Percentiles rank a stretch among this genome's conserved stretches.
Evolutionary conservation across 805 yeast genomes (phyloP).

Genomic region (Barnettozyma sucrosica): DNA sequence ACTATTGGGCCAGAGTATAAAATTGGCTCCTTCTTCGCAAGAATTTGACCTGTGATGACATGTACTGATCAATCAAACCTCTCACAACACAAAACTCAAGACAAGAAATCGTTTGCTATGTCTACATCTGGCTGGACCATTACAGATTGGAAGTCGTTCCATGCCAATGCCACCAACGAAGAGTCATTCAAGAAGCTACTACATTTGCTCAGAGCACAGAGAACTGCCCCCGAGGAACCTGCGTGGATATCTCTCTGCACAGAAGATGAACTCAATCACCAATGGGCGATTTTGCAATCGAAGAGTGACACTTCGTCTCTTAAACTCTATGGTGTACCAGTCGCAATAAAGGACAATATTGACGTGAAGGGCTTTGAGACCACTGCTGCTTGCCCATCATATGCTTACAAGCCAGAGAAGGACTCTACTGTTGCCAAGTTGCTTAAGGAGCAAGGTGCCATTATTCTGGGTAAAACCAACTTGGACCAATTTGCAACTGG

Average conservation of each 20-base stretch:
- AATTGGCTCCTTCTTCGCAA: neutral
- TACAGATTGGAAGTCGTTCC: constrained; percentile 70
- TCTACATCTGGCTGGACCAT: constrained; percentile 65
- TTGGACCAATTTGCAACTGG: constrained; percentile 98
- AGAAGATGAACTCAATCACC: constrained; percentile 57
- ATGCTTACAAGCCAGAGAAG: constrained; percentile 54
- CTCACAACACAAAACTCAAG: neutral
- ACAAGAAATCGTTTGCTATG: neutral
- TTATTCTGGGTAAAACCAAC: constrained; percentile 89
- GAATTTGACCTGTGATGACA: neutral
- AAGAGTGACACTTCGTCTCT: constrained; percentile 46
- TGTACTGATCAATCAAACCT: neutral
- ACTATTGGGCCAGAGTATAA: neutral
- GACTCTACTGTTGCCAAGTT: constrained; percentile 74
- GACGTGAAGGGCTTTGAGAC: constrained; percentile 79
- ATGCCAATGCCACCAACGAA: constrained; percentile 52
- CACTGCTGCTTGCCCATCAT: constrained; percentile 94
- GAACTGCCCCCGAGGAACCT: constrained; percentile 51
- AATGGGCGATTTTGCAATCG: constrained; percentile 72
- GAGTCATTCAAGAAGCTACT: constrained; percentile 49
- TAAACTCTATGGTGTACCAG: constrained; percentile 89
- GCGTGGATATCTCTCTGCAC: constrained; percentile 89
- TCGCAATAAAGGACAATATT: constrained; percentile 92
- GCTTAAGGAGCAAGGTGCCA: constrained; percentile 88
- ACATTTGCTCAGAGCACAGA: constrained; percentile 42